Conservation (phyloP, 192 early-diverging fungal genomes). For the Backusella luteola region DNA sequence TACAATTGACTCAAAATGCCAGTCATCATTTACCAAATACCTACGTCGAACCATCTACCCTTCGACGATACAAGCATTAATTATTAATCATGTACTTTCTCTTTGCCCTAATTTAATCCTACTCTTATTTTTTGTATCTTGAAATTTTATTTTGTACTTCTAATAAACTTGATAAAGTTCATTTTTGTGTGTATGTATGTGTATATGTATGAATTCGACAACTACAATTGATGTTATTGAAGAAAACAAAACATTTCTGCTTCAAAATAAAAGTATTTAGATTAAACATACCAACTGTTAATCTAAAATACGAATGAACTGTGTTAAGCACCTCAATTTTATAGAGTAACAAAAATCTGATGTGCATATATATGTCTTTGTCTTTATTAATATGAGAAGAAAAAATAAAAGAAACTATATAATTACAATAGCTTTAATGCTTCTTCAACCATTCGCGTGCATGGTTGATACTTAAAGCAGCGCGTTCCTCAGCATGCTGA, state of each 20-base stretch:
- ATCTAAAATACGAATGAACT: too few relatives aligned
- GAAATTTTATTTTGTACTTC: background rate
- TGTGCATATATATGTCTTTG: background rate
- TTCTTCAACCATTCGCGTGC: conserved; percentile 16
- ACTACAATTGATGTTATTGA: too few relatives aligned
- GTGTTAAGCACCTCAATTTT: background rate
- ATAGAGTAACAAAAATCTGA: background rate
- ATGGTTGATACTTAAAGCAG: conserved; percentile 12
- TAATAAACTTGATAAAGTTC: background rate
- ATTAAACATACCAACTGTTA: too few relatives aligned
- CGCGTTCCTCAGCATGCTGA: conserved; percentile 16
- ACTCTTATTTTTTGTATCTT: background rate
- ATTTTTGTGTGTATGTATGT: background rate
- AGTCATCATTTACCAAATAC: conserved; percentile 1
- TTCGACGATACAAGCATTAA: background rate
- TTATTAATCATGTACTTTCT: conserved; percentile 8
- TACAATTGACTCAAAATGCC: conserved; percentile 13
- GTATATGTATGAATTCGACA: background rate
- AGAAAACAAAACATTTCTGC: too few relatives aligned
- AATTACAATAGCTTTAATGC: background rate
- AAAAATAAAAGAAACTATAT: background rate
- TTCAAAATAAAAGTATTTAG: background rate
- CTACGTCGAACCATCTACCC: conserved; percentile 2
- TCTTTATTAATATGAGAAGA: background rate
- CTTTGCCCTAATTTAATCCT: background rate